Evolutionary conservation across 225 moss, liverwort and hornwort species (phyloP), one percentile per base, ranked within the genome.

Genomic region (Sphagnum contortum): DNA sequence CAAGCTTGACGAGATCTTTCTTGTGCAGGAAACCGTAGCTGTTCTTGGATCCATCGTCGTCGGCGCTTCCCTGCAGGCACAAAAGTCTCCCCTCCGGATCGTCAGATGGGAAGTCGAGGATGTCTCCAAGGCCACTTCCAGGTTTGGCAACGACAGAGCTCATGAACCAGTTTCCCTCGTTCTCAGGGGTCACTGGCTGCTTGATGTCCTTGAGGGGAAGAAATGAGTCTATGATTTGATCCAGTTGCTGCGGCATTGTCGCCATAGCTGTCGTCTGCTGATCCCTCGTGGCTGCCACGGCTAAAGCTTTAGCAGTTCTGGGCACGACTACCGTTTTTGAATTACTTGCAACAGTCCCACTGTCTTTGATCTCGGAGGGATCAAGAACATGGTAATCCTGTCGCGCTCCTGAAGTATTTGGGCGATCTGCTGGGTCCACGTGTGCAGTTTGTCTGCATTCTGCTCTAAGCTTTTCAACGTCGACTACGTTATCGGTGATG

Each of bases 151-250:
- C 76, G 6, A 95, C 45, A 68, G 79, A 62, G 62, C 94, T 91
- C 94, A 95, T 91, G 70, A 95, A 95, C 94, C 91, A 94, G 63
- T 74, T 84, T 66, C 70, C 69, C 62, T 79, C 73, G 6, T 55
- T 69, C 55, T 79, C 57, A 3, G 80, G 68, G 64, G 83, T 7
- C 8, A 80, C 88, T 14, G 68, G 8, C 52, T 77, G 71, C 48
- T 70, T 60, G 29, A 57, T 72, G 72, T 89, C 89, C 76, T 80
- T 85, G 56, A 95, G 48, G 29, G 81, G 85, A 48, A 89, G 59
- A 66, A 95, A 91, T 3, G 63, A 59, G 59, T 68, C 48, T n/a
- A 63, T 62, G 0, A 45, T 46, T 61, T 61, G 48, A 55, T 13
- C 49, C 57, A 71, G 52, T 44, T 73, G 71, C 49, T 72, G 59